Conservation (phyloP, 441 rosid genomes). For the Eugenia klotzschiana region DNA sequence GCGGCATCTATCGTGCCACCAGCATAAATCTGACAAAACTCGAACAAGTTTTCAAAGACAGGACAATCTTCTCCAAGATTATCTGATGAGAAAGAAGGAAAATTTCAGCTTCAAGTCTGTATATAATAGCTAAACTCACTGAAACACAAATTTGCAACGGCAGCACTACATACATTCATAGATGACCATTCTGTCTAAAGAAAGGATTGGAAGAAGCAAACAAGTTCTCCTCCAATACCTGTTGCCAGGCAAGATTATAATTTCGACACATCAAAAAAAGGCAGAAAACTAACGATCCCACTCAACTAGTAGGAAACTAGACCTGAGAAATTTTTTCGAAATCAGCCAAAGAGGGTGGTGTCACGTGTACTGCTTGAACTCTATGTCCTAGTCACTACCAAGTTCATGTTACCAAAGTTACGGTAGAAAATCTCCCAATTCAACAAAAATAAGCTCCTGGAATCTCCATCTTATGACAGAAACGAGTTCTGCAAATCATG, state of each 20-base stretch:
- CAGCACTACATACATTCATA: neutral
- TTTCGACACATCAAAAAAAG: neutral
- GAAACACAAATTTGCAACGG: neutral
- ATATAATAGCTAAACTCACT: neutral
- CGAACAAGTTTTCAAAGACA: constrained; percentile 83
- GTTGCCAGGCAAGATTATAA: neutral
- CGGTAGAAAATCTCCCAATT: neutral
- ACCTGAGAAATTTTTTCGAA: neutral
- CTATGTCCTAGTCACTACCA: neutral
- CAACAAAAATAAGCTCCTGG: neutral
- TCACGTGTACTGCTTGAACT: neutral
- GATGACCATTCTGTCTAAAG: neutral
- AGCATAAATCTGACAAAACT: constrained; percentile 92
- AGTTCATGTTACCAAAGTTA: neutral
- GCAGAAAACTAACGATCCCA: neutral
- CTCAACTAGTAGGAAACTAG: neutral
- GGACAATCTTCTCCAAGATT: constrained; percentile 97
- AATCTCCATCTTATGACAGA: neutral
- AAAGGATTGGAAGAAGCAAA: neutral
- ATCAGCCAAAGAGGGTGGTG: neutral
- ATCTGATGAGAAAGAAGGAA: constrained; percentile 31
- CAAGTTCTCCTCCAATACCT: neutral
- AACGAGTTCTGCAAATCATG: neutral
- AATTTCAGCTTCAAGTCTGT: neutral
- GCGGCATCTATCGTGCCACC: constrained; percentile 99